Base-by-base conservation (phyloP, 2,329 filamentous ascomycete species). In the Cercospora zeina region DNA sequence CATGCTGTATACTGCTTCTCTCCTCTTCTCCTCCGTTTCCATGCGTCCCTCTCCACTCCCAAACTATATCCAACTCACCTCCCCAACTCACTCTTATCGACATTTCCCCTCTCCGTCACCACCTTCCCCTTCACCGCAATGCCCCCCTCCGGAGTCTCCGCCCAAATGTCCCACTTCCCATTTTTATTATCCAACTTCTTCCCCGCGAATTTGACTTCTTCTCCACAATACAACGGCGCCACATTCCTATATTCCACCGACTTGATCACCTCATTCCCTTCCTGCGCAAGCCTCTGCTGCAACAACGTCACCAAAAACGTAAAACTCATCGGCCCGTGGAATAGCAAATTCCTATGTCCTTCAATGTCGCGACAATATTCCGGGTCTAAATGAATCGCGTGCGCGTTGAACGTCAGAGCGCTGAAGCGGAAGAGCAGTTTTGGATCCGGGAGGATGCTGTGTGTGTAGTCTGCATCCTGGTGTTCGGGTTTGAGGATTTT, bases 321-420 rank as follows among this genome's bases (percentile, higher is more conserved):
- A 42, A 96, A 82, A 1, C 86, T 87, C 58, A 99, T 79, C 0
- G 95, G 93, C 0, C 95, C 95, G 71, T 97, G 95, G 59, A 97
- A 90, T 14, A 97, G 82, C 27, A 91, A 80, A 63, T 87, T 84
- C 4, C 82, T 82, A 73, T 96, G 87, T 10, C 89, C 89, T 75
- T 97, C 95, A 11, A 87, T 79, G 11, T 84, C 79, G 39, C 83
- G 82, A 56, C 87, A 87, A 76, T 91, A 96, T 47, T 82, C 72
- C 1, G 82, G 83, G 74, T 97, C 90, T 21, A 96, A 82, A 77
- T 99, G 95, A 69, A 99, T 97, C 14, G 84, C 82, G 76, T 99
- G 95, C 1, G 91, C 91, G 76, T 99, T 99, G 80, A 91, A 93
- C 2, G 90, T 93, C 34, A 99, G 84, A 0, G 92, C 92, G 19